phyloP scores from a whole-genome alignment of 331 rosid genomes.

The Spiraea crenata region DNA sequence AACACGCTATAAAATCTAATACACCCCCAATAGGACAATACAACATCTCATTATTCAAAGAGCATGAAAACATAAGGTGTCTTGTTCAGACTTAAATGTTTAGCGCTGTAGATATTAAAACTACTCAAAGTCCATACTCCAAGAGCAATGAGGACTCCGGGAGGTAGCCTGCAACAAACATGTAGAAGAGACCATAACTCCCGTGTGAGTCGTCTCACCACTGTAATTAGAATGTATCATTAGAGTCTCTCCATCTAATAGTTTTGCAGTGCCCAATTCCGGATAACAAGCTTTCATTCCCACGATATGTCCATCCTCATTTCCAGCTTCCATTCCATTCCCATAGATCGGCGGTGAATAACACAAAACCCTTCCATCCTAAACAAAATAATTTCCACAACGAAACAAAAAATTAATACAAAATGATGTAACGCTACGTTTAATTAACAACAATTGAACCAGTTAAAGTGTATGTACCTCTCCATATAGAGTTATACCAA shows the following conservation, averaged over 20 bases:
- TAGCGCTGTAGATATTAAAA: no score
- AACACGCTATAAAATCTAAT: no score
- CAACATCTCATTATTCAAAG: no score
- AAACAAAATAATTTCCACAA: not conserved
- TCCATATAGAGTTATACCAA: no score
- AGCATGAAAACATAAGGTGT: no score
- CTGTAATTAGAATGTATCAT: conserved; percentile 34
- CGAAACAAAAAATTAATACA: not conserved
- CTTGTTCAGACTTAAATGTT: no score
- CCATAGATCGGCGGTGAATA: conserved; percentile 62
- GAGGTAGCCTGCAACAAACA: conserved; percentile 49
- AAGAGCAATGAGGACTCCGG: conserved; percentile 15
- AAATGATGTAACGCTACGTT: not conserved
- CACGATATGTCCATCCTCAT: conserved; percentile 67
- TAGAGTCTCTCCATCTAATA: conserved; percentile 46
- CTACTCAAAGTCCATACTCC: no score
- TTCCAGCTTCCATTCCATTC: conserved; percentile 50
- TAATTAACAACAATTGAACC: no score
- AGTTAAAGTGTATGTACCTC: no score
- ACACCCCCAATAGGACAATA: no score
- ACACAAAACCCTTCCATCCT: conserved; percentile 65
- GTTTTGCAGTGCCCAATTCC: conserved; percentile 45
- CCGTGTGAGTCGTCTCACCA: conserved; percentile 35
- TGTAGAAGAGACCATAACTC: conserved; percentile 63
- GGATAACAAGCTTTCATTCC: conserved; percentile 76